Evolutionary conservation across 2,329 filamentous ascomycete genomes (phyloP).

Genomic region (Cercospora sp.): DNA sequence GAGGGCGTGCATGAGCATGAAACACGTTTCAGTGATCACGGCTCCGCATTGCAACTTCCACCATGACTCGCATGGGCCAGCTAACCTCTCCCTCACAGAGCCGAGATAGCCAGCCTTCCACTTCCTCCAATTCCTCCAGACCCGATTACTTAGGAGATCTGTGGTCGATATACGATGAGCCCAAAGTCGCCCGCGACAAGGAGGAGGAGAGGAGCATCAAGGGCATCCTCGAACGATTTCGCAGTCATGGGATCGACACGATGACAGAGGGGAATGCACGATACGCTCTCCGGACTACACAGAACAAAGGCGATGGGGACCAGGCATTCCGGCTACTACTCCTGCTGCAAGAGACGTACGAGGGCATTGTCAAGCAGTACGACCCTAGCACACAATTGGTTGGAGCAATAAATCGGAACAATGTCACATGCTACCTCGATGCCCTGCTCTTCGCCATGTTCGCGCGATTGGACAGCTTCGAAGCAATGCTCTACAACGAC

Average conservation of each 20-base stretch:
- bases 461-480: constrained; percentile 82
- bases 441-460: constrained; percentile 95
- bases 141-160: constrained; percentile 64
- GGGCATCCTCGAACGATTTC: constrained; percentile 54
- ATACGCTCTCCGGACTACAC: constrained; percentile 62
- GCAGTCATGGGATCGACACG: constrained; percentile 54
- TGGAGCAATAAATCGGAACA: constrained; percentile 81
- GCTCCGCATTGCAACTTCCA: constrained; percentile 6
- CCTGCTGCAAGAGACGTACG: constrained; percentile 76
- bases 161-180: constrained; percentile 60
- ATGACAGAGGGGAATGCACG: constrained; percentile 63
- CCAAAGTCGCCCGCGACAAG: constrained; percentile 55
- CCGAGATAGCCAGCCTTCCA: constrained; percentile 9
- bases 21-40: constrained; percentile 13
- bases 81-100: constrained; percentile 23
- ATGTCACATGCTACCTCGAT: constrained; percentile 93
- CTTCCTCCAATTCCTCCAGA: constrained; percentile 38
- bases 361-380: constrained; percentile 75
- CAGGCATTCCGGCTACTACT: constrained; percentile 74
- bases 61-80: neutral
- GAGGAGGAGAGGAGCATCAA: constrained; percentile 60
- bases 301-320: constrained; percentile 66
- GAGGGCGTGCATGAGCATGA: neutral
- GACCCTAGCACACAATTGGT: constrained; percentile 70
- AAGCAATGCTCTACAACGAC: constrained; percentile 82